phyloP scores from a whole-genome alignment of 495 filamentous ascomycete genomes.

The Rhypophila decipiens region DNA sequence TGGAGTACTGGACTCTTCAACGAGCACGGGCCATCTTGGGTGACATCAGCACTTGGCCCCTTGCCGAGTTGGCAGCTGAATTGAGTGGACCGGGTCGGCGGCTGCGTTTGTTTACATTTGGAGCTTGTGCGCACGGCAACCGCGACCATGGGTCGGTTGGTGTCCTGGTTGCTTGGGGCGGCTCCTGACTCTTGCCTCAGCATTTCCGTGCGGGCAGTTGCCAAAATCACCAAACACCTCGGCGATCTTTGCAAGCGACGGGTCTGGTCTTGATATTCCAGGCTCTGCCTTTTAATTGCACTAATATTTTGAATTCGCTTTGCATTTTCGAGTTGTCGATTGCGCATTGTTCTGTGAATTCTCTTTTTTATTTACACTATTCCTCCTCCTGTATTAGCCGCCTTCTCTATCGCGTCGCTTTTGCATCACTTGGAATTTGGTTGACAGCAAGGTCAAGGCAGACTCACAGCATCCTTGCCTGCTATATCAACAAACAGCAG shows the following conservation, averaged over 20 bases:
- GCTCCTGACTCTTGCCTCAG: background rate
- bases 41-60: conserved; percentile 12
- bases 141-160: background rate
- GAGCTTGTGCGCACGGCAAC: conserved; percentile 20
- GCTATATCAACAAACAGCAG: too few species aligned
- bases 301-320: conserved; percentile 3
- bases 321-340: conserved; percentile 3
- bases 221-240: background rate
- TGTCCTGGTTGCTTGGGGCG: background rate
- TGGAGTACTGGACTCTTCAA: too few species aligned
- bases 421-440: too few species aligned
- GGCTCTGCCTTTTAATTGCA: background rate
- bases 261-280: background rate
- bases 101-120: conserved; percentile 23
- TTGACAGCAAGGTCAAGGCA: too few species aligned
- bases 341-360: background rate
- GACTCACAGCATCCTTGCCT: too few species aligned
- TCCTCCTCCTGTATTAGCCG: too few species aligned
- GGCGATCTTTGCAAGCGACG: background rate
- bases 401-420: conserved; percentile 4
- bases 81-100: background rate
- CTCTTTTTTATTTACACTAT: background rate
- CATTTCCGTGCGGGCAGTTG: too few species aligned
- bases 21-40: conserved; percentile 9
- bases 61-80: too few species aligned